Evolutionary conservation across 2,329 filamentous ascomycete species (phyloP).

Genomic region (Paraconiothyrium sp.): DNA sequence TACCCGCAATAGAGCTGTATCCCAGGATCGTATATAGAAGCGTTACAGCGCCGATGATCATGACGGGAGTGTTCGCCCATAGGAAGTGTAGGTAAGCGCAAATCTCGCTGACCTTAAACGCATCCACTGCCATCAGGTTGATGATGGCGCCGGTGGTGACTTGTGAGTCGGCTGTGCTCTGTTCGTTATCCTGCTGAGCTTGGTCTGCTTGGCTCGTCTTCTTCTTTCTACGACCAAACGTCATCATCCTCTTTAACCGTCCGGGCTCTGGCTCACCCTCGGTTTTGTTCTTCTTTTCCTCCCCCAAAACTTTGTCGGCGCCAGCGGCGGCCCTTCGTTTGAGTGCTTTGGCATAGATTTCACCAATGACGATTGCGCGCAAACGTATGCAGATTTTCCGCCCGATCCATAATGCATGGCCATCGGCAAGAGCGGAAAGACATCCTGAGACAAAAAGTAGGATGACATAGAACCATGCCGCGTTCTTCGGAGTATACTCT

Average conservation of each 20-base stretch:
- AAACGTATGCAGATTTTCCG: slow-evolving; percentile 93
- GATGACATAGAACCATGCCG: slow-evolving; percentile 95
- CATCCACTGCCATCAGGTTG: slow-evolving; percentile 99
- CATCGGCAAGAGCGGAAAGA: slow-evolving; percentile 82
- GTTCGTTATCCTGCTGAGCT: slow-evolving; percentile 37
- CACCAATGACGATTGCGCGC: slow-evolving; percentile 93
- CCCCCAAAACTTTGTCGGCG: slow-evolving; percentile 77
- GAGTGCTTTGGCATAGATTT: slow-evolving; percentile 95
- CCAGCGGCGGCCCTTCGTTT: slow-evolving; percentile 84
- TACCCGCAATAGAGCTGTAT: slow-evolving; percentile 90
- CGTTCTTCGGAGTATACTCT: slow-evolving; percentile 77
- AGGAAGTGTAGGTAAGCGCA: slow-evolving; percentile 96
- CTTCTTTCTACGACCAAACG: slow-evolving; percentile 69
- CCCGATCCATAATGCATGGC: slow-evolving; percentile 90
- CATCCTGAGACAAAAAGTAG: slow-evolving; percentile 85
- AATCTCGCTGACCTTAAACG: slow-evolving; percentile 96
- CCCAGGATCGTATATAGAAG: slow-evolving; percentile 92
- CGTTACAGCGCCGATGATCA: slow-evolving; percentile 80
- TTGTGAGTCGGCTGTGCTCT: slow-evolving; percentile 68
- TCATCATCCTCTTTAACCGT: slow-evolving; percentile 58
- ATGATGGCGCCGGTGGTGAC: slow-evolving; percentile 98
- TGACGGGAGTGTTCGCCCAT: slow-evolving; percentile 89
- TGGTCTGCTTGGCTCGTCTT: slow-evolving; percentile 53
- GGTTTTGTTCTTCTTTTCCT: slow-evolving; percentile 55
- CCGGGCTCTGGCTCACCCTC: slow-evolving; percentile 53